Evolutionary conservation across 345 rosid genomes (phyloP), one percentile per base, ranked within the genome.

Genomic region (Syzygium aqueum): DNA sequence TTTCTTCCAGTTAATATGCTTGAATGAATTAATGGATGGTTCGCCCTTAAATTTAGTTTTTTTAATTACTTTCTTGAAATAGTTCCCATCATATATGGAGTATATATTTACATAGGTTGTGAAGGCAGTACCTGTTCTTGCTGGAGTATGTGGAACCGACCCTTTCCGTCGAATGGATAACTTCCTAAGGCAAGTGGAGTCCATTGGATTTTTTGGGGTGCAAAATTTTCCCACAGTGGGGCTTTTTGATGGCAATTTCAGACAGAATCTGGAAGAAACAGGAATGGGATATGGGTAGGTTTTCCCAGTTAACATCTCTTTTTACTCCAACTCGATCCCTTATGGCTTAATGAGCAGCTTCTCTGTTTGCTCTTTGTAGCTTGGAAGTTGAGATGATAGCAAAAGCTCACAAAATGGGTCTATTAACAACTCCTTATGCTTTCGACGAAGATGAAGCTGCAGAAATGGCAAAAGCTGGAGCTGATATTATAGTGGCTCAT

Each of bases 181-280:
- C 94, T 97, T 97, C 87, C 91, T 97, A n/a, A 94, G 89, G 94
- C 95, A 95, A 92, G 87, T 97, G 84, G 97, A 97, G 90, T 94
- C 98, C 63, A 92, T 95, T 53, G 99, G 99, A 67, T 96, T 95
- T 88, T 90, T 89, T 87, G 98, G 99, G 65, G 98, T 97, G 88
- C 98, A 97, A 93, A 97, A 97, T 87, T 97, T 97, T 90, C 99
- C 98, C 51, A 97, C 99, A 57, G 98, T 97, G 33, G 98, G 99
- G 88, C 97, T 97, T 50, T 95, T 96, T 89, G 99, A 97, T 84
- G 99, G 99, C 61, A 97, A 94, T 88, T 97, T 97, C 85, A 93
- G 99, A 87, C 95, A 94, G 89, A 96, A 95, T 95, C 95, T 97
- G 83, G 99, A 97, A 91, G 99, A 96, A 92, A 97, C 99, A 1